These are phyloP conservation scores for Solanum piurae DNA, from an alignment of 257 asterid genomes.

Conservation along the genomic window DNA sequence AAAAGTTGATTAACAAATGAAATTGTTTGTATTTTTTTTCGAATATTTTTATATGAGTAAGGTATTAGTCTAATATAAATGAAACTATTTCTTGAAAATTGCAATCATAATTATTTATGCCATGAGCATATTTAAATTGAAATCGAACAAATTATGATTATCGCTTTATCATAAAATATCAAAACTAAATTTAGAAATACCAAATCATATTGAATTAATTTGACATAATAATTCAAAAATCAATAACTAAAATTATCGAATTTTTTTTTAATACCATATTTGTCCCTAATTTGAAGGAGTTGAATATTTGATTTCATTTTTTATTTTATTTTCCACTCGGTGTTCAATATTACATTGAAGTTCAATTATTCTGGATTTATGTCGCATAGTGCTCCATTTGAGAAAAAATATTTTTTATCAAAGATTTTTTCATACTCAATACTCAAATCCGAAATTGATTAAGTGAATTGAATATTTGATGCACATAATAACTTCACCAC, in stretches of 20 bases:
- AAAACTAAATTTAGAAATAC: not conserved
- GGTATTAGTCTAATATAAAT: not conserved
- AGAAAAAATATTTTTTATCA: no score
- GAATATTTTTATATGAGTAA: not conserved
- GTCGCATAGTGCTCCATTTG: no score
- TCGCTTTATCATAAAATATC: not conserved
- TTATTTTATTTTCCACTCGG: no score
- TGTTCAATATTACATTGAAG: no score
- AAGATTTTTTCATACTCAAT: no score
- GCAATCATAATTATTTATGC: not conserved
- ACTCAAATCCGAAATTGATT: no score
- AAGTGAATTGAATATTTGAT: no score
- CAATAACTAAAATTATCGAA: not conserved
- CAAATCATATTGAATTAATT: no score
- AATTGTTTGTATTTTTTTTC: not conserved
- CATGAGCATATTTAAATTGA: not conserved
- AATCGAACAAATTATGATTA: not conserved
- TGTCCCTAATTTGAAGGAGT: not conserved
- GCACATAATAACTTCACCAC: not conserved
- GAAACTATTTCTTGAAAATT: not conserved
- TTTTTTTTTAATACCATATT: no score
- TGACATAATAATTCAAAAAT: no score
- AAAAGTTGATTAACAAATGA: not conserved
- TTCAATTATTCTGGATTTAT: no score
- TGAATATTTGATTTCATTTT: not conserved